phyloP scores from a whole-genome alignment of 768 basidiomycete species.

The Cytidiella melzeri region DNA sequence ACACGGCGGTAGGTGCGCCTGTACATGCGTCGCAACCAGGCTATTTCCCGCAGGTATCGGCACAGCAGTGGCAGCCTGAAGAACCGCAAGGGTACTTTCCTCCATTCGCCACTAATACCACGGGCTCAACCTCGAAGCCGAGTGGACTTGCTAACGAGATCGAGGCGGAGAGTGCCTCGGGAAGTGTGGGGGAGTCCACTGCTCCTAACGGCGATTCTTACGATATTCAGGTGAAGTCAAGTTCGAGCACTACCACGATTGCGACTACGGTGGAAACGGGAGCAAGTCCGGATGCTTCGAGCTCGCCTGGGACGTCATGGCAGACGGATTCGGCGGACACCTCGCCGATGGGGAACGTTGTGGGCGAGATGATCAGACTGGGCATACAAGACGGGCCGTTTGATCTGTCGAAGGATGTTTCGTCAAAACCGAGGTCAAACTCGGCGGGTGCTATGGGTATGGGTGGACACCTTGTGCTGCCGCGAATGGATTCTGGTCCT shows the following conservation, averaged over 20 bases:
- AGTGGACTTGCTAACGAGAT: slow-evolving; percentile 28
- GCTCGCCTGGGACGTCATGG: slow-evolving; percentile 23
- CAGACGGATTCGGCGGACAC: slow-evolving; percentile 13
- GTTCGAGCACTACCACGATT: slow-evolving; percentile 4
- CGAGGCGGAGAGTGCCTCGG: slow-evolving; percentile 10
- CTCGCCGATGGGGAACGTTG: slow-evolving; percentile 1
- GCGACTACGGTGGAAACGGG: slow-evolving; percentile 7
- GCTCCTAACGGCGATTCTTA: neutral
- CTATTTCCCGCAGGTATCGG: slow-evolving; percentile 38
- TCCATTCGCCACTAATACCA: slow-evolving; percentile 22
- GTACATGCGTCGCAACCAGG: slow-evolving; percentile 32
- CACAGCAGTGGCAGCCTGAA: slow-evolving; percentile 11
- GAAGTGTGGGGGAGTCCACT: slow-evolving; percentile 5
- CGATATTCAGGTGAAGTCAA: neutral
- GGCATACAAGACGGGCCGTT: neutral
- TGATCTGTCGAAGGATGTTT: neutral
- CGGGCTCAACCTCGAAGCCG: slow-evolving; percentile 7
- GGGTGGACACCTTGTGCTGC: neutral
- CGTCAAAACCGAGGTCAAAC: neutral
- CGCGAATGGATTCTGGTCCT: neutral
- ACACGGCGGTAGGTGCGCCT: slow-evolving; percentile 60
- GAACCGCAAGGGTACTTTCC: slow-evolving; percentile 38
- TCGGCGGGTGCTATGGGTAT: neutral
- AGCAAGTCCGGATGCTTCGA: slow-evolving; percentile 7
- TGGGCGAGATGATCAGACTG: slow-evolving; percentile 3